These are phyloP conservation scores for Piloderma croceum DNA, from an alignment of 768 basidiomycete genomes.

Conservation along the genomic window DNA sequence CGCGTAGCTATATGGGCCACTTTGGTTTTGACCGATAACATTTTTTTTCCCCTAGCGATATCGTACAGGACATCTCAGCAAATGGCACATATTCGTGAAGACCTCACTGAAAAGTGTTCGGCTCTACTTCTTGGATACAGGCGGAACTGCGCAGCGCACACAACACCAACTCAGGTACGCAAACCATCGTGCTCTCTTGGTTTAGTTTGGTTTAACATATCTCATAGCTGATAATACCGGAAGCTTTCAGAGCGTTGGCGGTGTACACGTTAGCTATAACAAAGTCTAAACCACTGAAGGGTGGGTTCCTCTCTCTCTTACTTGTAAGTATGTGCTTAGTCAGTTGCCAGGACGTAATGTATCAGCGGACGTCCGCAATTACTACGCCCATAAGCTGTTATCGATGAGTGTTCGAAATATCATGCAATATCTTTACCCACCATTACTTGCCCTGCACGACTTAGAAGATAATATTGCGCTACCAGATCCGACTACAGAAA, in stretches of 20 bases:
- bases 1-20: not conserved
- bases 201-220: conserved; percentile 7
- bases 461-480: conserved; percentile 66
- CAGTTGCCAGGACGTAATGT: conserved; percentile 65
- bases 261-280: conserved; percentile 74
- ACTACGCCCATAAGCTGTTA: conserved; percentile 70
- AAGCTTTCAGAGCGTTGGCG: conserved; percentile 83
- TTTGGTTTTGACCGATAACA: conserved; percentile 1
- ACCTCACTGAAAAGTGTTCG: conserved; percentile 79
- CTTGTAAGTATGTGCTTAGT: not conserved
- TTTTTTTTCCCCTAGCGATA: conserved; percentile 50
- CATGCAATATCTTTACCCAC: conserved; percentile 82
- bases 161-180: conserved; percentile 71
- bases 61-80: conserved; percentile 51
- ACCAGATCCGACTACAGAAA: conserved; percentile 53
- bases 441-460: conserved; percentile 83
- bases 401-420: conserved; percentile 63
- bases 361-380: conserved; percentile 90
- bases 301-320: conserved; percentile 33
- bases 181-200: not conserved
- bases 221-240: conserved; percentile 84
- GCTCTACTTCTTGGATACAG: conserved; percentile 82
- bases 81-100: conserved; percentile 74
- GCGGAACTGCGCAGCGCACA: conserved; percentile 78
- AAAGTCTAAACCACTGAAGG: conserved; percentile 93